Evolutionary conservation across 2,329 filamentous ascomycete species (phyloP), one percentile per base, ranked within the genome.

Genomic region (Microascus cirrosus): DNA sequence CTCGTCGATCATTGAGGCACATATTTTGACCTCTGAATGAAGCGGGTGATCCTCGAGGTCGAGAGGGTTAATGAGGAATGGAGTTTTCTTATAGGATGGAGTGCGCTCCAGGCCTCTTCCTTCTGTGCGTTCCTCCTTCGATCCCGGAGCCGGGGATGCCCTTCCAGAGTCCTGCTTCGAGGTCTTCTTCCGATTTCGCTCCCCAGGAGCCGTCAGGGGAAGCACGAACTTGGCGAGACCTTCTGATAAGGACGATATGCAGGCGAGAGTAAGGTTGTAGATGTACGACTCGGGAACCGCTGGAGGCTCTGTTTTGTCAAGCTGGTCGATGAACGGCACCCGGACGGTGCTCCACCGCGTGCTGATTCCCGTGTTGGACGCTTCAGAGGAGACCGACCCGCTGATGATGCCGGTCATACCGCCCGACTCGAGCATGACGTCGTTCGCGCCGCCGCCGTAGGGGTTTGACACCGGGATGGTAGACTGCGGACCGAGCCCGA

Each of bases 161-260:
- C 73, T 71, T 0, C 71, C 72, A 13, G 61, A 63, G 24, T 80
- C 77, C 18, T 71, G 69, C 65, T 78, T 76, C 34, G 72, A 66
- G 51, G 64, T 72, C 63, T 70, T 78, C 66, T 78, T 80, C 65
- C 84, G 71, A 66, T 72, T 73, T 68, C 83, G 70, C 22, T 95
- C 90, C n/a, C 75, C 76, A 5, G 90, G 87, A 1, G 96, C 89
- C 0, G 94, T 96, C 42, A 99, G 74, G 0, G 94, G 94, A 15
- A 99, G 78, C 53, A 97, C 87, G 63, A 96, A 95, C 68, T 93
- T 96, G 34, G 93, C 94, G 20, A 99, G 77, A 2, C 90, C 91
- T 66, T 99, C 94, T 0, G 93, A 95, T 55, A 99, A 81, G 1
- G 86, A 90, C 52, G 89, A 93, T 60, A 99, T 87, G 66, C 93